phyloP scores from a whole-genome alignment of 2,329 filamentous ascomycete genomes.

The Myotisia sp. region DNA sequence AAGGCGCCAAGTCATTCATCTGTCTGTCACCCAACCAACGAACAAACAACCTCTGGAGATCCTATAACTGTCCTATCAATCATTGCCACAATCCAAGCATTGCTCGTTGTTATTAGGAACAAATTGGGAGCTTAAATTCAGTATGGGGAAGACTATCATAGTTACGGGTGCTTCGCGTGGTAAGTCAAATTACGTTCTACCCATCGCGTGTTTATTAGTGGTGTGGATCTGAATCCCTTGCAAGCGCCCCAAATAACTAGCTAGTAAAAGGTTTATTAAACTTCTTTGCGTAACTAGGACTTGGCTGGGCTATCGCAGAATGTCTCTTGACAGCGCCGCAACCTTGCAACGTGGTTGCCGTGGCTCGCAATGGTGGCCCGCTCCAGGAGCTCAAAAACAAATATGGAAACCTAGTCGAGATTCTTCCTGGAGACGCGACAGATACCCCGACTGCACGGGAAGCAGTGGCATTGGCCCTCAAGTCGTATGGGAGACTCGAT shows the following conservation, averaged over 20 bases:
- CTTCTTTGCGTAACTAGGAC: conserved; percentile 30
- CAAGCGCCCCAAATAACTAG: no score
- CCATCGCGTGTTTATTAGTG: no score
- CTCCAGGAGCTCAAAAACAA: conserved; percentile 40
- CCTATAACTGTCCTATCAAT: no score
- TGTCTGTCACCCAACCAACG: no score
- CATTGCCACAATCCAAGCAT: no score
- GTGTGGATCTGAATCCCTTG: no score
- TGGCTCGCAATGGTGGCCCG: conserved; percentile 42
- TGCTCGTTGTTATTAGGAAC: no score
- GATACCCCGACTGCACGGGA: conserved; percentile 42
- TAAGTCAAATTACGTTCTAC: conserved; percentile 16
- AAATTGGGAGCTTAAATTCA: no score
- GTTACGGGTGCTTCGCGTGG: conserved; percentile 54
- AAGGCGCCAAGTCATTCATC: no score
- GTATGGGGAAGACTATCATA: conserved; percentile 47
- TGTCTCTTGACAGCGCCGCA: conserved; percentile 40
- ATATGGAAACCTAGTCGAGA: conserved; percentile 41
- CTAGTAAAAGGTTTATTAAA: conserved; percentile 3
- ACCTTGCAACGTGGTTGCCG: conserved; percentile 42
- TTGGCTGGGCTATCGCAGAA: conserved; percentile 47
- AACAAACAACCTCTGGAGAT: no score
- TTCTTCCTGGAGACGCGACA: conserved; percentile 44
- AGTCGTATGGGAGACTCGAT: conserved; percentile 57
- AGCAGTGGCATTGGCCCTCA: conserved; percentile 50